Conservation (phyloP, 2,329 filamentous ascomycete species). For the Neoarthrinium moseri region DNA sequence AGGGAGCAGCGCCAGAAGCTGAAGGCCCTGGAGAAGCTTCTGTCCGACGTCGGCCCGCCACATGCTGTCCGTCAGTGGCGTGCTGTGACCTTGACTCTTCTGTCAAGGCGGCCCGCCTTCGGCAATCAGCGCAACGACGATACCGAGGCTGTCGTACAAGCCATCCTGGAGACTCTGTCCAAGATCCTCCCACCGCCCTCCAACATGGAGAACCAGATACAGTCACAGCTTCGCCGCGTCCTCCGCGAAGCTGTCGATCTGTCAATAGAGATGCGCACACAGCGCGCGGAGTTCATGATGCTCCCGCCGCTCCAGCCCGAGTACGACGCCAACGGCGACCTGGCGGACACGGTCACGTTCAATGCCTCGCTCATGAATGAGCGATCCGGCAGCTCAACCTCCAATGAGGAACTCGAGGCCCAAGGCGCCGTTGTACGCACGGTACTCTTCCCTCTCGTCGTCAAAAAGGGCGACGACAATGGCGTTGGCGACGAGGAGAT, state of each 20-base stretch:
- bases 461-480: constrained; percentile 89
- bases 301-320: constrained; percentile 91
- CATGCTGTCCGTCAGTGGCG: constrained; percentile 97
- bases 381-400: constrained; percentile 66
- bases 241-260: constrained; percentile 86
- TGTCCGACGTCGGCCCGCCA: constrained; percentile 82
- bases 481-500: constrained; percentile 91
- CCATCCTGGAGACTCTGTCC: constrained; percentile 80
- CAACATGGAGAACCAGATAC: constrained; percentile 76
- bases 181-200: constrained; percentile 84
- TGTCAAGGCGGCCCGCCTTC: constrained; percentile 80
- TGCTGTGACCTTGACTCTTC: constrained; percentile 86
- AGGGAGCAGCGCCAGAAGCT: constrained; percentile 96
- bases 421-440: constrained; percentile 79
- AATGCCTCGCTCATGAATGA: constrained; percentile 95
- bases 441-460: constrained; percentile 92
- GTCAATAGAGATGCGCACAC: constrained; percentile 94
- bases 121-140: constrained; percentile 80
- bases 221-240: constrained; percentile 82
- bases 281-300: constrained; percentile 98
- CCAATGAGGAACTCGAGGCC: constrained; percentile 78
- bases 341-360: constrained; percentile 84
- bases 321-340: constrained; percentile 89
- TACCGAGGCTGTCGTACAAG: constrained; percentile 92
- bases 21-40: constrained; percentile 89